These are phyloP conservation scores for Bipolaris sorokiniana DNA, from an alignment of 2,329 filamentous ascomycete species.

Conservation along the genomic window DNA sequence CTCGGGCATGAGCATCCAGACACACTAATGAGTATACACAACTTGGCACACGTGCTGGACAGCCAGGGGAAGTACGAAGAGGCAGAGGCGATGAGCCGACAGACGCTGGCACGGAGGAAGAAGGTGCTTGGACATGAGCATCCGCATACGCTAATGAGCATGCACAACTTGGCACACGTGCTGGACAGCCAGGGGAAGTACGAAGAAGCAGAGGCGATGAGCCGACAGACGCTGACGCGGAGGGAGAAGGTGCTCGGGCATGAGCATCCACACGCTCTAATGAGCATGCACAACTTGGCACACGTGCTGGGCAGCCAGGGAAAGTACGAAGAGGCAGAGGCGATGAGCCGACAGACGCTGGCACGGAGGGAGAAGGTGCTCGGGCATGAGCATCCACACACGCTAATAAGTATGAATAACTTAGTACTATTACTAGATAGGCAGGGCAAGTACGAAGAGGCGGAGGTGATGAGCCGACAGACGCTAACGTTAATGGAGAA, in stretches of 20 bases:
- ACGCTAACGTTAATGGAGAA: background rate
- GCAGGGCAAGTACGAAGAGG: background rate
- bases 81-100: no score
- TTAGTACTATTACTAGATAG: background rate
- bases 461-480: background rate
- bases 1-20: no score
- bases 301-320: background rate
- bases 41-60: no score
- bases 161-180: background rate
- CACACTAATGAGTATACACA: no score
- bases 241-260: constrained; percentile 4
- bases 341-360: no score
- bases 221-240: background rate
- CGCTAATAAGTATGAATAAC: background rate
- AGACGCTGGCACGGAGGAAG: no score
- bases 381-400: constrained; percentile 1
- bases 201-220: background rate
- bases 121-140: background rate
- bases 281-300: background rate
- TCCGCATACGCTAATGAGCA: background rate
- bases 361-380: no score
- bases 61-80: no score
- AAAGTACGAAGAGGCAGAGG: no score
- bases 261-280: background rate
- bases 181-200: background rate